phyloP scores from a whole-genome alignment of 495 filamentous ascomycete species.

The Annulohypoxylon bovei region DNA sequence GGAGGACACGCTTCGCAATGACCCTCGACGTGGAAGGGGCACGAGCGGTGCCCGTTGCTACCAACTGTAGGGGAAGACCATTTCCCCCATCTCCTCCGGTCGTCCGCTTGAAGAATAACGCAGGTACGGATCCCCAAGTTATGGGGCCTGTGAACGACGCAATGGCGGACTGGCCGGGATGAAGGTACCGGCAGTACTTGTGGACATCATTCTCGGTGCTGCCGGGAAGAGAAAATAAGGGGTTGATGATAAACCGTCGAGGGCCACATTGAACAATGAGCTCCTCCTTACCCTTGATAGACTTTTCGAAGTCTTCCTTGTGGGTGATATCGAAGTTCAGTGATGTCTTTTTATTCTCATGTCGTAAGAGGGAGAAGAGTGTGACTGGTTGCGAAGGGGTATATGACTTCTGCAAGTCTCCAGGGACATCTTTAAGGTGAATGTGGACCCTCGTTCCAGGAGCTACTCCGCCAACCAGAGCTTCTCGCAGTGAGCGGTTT shows the following conservation, averaged over 20 bases:
- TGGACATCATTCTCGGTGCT: slow-evolving; percentile 94
- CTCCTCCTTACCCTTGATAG: slow-evolving; percentile 89
- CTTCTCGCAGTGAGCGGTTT: slow-evolving; percentile 77
- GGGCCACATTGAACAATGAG: slow-evolving; percentile 89
- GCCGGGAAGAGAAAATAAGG: slow-evolving; percentile 84
- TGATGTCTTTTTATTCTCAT: slow-evolving; percentile 92
- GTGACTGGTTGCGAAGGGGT: slow-evolving; percentile 68
- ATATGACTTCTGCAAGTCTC: slow-evolving; percentile 63
- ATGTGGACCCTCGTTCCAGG: slow-evolving; percentile 84
- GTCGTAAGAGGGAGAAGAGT: slow-evolving; percentile 85
- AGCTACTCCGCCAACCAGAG: slow-evolving; percentile 83
- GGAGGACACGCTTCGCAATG: slow-evolving; percentile 90
- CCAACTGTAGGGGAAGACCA: slow-evolving; percentile 65
- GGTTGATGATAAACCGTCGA: slow-evolving; percentile 85
- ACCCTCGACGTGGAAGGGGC: slow-evolving; percentile 81
- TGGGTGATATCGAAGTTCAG: slow-evolving; percentile 88
- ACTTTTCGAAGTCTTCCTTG: slow-evolving; percentile 71
- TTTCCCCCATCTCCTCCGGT: slow-evolving; percentile 42
- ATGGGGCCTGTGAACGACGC: slow-evolving; percentile 90
- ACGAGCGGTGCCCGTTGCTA: slow-evolving; percentile 86
- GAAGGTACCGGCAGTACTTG: slow-evolving; percentile 93
- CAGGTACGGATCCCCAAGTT: slow-evolving; percentile 90
- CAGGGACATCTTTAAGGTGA: slow-evolving; percentile 77
- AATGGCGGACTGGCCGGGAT: slow-evolving; percentile 89
- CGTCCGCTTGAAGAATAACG: slow-evolving; percentile 80